Evolutionary conservation across 140 eudicot genomes (phyloP), one percentile per base, ranked within the genome.

Genomic region (Artemisia princeps): DNA sequence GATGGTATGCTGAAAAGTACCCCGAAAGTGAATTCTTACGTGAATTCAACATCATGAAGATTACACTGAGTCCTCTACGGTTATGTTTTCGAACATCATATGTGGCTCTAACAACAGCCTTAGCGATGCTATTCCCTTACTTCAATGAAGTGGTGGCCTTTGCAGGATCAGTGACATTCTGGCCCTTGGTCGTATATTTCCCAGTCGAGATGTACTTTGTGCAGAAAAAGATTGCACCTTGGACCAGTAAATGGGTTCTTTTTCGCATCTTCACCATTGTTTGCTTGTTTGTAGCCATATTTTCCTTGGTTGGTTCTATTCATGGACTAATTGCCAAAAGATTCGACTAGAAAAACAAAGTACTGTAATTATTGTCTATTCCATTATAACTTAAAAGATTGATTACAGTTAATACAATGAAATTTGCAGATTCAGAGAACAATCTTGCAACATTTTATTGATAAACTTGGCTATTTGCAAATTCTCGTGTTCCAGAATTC

Each of bases 81-180:
- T 54, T 84, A 15, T 80, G 79, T 78, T 78, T 84, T 37, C 77
- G 89, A 63, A 80, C 86, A 22, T 76, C 82, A 1, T 88, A 84
- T 28, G 94, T 88, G 56, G 73, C 66, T 2, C 65, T 76, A 17
- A 80, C 94, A 3, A 85, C 86, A 3, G 76, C 65, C 22, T 26
- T 88, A 23, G 89, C 82, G 16, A 74, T 85, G 53, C 14, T 74
- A 12, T 78, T 88, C 17, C 95, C 94, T 19, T 88, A 80, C 80
- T 88, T 82, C 65, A 88, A 84, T 58, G 77, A 84, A 74, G 84
- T 83, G 1, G 79, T 88, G 58, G 95, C 89, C 6, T 79, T 88
- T 64, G 60, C 89, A 0, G 94, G 94, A 59, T 83, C 95, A 2
- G 69, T 84, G 33, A 84, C 79, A 11, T 84, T 84, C 49, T 87